Evolutionary conservation across 2,329 filamentous ascomycete genomes (phyloP).

Genomic region (Fusarium kyushuense): DNA sequence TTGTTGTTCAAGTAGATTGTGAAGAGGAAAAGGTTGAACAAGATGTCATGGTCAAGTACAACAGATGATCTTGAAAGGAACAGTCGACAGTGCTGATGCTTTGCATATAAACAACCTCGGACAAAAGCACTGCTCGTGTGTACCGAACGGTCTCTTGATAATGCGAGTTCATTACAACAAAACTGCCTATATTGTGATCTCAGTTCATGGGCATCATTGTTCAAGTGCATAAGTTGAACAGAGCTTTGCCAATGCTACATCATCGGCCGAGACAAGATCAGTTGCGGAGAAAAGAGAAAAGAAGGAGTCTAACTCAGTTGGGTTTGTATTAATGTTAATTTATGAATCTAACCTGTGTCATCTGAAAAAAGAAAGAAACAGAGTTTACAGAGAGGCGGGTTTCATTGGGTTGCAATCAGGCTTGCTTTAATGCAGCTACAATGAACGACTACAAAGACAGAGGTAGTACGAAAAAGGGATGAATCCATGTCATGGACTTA

Average conservation of each 20-base stretch:
- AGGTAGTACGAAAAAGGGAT: neutral
- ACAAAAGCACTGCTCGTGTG: neutral
- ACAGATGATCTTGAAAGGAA: neutral
- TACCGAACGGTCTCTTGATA: neutral
- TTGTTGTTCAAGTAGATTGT: constrained; percentile 2
- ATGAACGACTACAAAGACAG: neutral
- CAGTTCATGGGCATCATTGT: neutral
- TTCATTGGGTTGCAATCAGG: neutral
- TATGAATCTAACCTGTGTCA: neutral
- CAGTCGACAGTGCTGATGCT: too few species aligned
- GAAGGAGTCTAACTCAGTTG: neutral
- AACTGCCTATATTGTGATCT: neutral
- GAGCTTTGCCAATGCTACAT: neutral
- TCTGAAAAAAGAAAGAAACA: neutral
- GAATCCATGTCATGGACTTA: neutral
- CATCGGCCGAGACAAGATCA: neutral
- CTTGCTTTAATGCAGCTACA: neutral
- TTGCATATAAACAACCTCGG: neutral
- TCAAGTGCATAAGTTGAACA: neutral
- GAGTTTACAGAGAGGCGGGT: neutral
- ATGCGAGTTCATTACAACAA: neutral
- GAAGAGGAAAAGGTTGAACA: constrained; percentile 15
- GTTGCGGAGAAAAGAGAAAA: neutral
- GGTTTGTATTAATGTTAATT: neutral
- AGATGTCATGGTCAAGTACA: constrained; percentile 5